phyloP scores from a whole-genome alignment of 2,329 filamentous ascomycete genomes.

The Fusarium humuli region DNA sequence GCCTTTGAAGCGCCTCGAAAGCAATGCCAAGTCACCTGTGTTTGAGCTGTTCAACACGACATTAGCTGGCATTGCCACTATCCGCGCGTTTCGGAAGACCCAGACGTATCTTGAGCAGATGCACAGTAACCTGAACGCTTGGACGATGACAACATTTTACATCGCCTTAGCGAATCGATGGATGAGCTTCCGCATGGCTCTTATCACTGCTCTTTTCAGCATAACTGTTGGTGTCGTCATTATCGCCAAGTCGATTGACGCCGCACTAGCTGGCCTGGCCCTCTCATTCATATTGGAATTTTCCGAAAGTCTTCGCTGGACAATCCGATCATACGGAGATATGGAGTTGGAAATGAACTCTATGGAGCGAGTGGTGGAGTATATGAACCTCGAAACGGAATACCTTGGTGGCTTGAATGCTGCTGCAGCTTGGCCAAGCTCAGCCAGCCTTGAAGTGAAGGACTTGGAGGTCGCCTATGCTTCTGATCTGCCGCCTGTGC shows the following conservation, averaged over 20 bases:
- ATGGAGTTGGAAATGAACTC: slow-evolving; percentile 83
- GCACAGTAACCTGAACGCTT: slow-evolving; percentile 74
- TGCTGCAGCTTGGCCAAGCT: slow-evolving; percentile 78
- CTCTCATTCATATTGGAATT: slow-evolving; percentile 79
- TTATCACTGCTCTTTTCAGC: slow-evolving; percentile 75
- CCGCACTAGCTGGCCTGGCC: slow-evolving; percentile 78
- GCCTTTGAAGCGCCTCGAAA: slow-evolving; percentile 81
- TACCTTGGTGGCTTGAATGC: slow-evolving; percentile 70
- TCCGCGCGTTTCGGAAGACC: slow-evolving; percentile 77
- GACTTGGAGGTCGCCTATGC: slow-evolving; percentile 78
- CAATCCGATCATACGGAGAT: slow-evolving; percentile 73
- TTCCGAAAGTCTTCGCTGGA: slow-evolving; percentile 70
- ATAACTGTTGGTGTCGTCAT: slow-evolving; percentile 72
- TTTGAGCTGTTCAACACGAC: slow-evolving; percentile 82
- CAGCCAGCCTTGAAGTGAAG: slow-evolving; percentile 76
- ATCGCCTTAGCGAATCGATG: slow-evolving; percentile 79
- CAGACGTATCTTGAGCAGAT: slow-evolving; percentile 75
- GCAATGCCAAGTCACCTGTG: slow-evolving; percentile 78
- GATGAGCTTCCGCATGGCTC: slow-evolving; percentile 77
- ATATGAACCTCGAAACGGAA: slow-evolving; percentile 74
- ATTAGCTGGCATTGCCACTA: slow-evolving; percentile 76
- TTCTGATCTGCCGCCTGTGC: slow-evolving; percentile 73
- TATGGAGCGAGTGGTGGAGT: slow-evolving; percentile 80
- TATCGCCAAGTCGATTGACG: slow-evolving; percentile 70
- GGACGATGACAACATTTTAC: slow-evolving; percentile 73